These are phyloP conservation scores for Pseudopithomyces chartarum DNA, from an alignment of 2,329 filamentous ascomycete species.

Conservation along the genomic window DNA sequence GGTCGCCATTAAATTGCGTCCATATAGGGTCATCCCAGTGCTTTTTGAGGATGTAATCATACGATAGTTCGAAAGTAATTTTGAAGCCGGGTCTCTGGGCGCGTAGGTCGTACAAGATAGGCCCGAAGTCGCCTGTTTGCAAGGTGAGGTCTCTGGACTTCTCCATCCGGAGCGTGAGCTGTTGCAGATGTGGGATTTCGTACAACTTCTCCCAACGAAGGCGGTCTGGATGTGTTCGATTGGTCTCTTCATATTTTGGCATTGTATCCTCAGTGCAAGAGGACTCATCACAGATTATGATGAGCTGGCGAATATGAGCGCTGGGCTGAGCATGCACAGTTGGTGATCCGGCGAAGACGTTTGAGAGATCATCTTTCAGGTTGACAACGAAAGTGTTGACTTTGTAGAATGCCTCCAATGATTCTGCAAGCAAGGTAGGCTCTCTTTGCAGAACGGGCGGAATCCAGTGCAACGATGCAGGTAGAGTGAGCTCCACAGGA, in stretches of 20 bases:
- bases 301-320: conserved; percentile 15
- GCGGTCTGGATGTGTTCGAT: not conserved
- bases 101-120: conserved; percentile 14
- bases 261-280: not conserved
- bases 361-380: not conserved
- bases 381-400: conserved; percentile 14
- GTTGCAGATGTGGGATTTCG: conserved; percentile 8
- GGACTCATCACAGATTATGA: conserved; percentile 8
- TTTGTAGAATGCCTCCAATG: conserved; percentile 15
- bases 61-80: conserved; percentile 14
- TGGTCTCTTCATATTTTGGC: not conserved
- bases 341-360: not conserved
- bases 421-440: conserved; percentile 12
- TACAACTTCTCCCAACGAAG: conserved; percentile 13
- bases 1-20: not conserved
- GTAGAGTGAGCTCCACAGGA: conserved; percentile 5
- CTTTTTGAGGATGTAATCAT: conserved; percentile 10
- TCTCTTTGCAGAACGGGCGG: conserved; percentile 2
- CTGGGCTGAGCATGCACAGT: not conserved
- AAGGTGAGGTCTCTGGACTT: conserved; percentile 10
- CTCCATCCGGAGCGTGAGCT: conserved; percentile 15
- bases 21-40: conserved; percentile 12
- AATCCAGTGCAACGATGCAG: conserved; percentile 1
- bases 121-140: conserved; percentile 13
- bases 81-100: not conserved